These are phyloP conservation scores for Conoideocrella luteorostrata DNA, from an alignment of 2,329 filamentous ascomycete species.

Conservation along the genomic window DNA sequence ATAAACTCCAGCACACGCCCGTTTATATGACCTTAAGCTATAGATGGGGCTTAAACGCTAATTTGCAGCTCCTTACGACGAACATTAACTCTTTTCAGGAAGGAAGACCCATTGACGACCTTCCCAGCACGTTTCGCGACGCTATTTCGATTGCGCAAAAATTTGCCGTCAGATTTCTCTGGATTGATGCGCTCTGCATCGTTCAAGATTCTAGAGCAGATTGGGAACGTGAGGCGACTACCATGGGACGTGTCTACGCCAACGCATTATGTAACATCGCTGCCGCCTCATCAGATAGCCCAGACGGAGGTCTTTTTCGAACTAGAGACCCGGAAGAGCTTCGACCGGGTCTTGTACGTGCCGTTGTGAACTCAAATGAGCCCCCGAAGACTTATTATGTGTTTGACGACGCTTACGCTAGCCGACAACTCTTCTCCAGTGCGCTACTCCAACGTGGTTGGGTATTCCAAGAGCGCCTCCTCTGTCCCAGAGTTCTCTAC, in stretches of 20 bases:
- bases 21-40: no score
- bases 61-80: background rate
- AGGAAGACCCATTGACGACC: background rate
- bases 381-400: no score
- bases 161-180: background rate
- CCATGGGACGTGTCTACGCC: background rate
- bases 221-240: background rate
- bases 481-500: background rate
- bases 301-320: background rate
- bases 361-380: background rate
- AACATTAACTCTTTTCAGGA: background rate
- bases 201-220: conserved; percentile 2
- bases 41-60: background rate
- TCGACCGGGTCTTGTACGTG: background rate
- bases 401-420: no score
- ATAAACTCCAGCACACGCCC: no score
- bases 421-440: no score
- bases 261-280: background rate
- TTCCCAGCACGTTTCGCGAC: background rate
- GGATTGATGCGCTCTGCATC: conserved; percentile 6
- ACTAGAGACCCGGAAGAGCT: background rate
- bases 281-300: background rate
- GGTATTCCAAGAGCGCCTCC: background rate
- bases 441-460: background rate
- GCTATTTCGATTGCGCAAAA: background rate